These are phyloP conservation scores for Microsporum audouinii DNA, from an alignment of 2,329 filamentous ascomycete genomes.

Conservation along the genomic window DNA sequence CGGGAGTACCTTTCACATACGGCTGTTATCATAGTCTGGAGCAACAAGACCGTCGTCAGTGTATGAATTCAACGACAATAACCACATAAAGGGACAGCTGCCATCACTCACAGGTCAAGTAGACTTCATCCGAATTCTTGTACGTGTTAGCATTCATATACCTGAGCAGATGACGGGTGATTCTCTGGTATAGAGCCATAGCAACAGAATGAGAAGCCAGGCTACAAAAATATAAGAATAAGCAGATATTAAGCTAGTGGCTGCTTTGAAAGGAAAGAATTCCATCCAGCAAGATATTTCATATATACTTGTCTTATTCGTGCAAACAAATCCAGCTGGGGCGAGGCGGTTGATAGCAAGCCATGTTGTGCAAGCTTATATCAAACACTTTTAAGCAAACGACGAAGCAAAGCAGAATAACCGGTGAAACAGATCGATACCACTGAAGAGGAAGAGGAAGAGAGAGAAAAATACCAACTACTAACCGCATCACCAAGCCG, in stretches of 20 bases:
- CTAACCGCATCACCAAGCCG: constrained; percentile 12
- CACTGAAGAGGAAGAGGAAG: not conserved
- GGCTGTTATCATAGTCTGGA: constrained; percentile 53
- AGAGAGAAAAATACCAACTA: constrained; percentile 12
- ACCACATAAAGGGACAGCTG: not conserved
- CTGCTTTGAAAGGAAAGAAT: not conserved
- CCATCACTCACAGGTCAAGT: constrained; percentile 53
- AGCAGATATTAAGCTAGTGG: not conserved
- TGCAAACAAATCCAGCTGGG: not conserved
- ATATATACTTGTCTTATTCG: not conserved
- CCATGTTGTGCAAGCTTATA: not conserved
- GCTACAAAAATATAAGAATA: not conserved
- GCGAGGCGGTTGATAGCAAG: not conserved
- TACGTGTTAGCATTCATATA: constrained; percentile 15
- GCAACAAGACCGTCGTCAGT: not conserved
- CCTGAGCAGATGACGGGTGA: not conserved
- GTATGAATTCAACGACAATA: not conserved
- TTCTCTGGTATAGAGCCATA: not conserved
- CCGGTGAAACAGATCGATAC: not conserved
- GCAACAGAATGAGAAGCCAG: not conserved
- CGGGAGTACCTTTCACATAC: constrained; percentile 34
- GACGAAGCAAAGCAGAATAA: not conserved
- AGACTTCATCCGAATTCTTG: constrained; percentile 53
- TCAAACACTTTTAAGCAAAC: not conserved
- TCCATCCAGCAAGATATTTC: not conserved